Conservation (phyloP, 768 basidiomycete genomes). For the Serendipita sp. region DNA sequence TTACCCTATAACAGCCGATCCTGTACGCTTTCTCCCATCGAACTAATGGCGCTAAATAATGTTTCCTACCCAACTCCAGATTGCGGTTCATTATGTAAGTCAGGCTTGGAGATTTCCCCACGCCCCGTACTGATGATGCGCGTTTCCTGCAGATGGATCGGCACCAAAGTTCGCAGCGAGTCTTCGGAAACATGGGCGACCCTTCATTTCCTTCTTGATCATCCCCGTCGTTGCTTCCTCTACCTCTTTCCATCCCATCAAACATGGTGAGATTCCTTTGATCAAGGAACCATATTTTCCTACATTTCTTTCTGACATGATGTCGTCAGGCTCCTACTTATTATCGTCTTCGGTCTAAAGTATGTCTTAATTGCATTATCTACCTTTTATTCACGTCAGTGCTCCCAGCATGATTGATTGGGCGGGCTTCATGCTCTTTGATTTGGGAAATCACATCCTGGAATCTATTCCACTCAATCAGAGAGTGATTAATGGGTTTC, state of each 20-base stretch:
- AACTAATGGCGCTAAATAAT: no score
- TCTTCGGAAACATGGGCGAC: conserved; percentile 19
- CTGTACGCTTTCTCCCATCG: conserved; percentile 38
- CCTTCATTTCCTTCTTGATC: conserved; percentile 23
- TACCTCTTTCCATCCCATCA: conserved; percentile 23
- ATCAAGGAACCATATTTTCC: no score
- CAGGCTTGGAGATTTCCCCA: not conserved
- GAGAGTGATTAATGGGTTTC: conserved; percentile 22
- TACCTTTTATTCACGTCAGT: not conserved
- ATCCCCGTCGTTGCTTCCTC: conserved; percentile 22
- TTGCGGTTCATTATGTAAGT: not conserved
- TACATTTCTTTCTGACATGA: conserved; percentile 19
- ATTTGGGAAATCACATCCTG: conserved; percentile 26
- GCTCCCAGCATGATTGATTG: conserved; percentile 22
- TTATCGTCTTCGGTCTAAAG: not conserved
- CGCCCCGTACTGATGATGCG: not conserved
- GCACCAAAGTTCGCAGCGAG: conserved; percentile 15
- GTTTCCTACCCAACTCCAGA: not conserved
- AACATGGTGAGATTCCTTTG: conserved; percentile 20
- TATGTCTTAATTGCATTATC: not conserved
- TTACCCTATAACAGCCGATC: conserved; percentile 39
- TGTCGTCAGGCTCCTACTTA: conserved; percentile 1
- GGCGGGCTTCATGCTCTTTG: conserved; percentile 26
- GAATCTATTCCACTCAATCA: conserved; percentile 21
- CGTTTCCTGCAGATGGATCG: conserved; percentile 15